A percentile compares a stretch with the other conserved stretches of the same genome.
These are phyloP conservation scores for Dinochytrium kinnereticum DNA, from an alignment of 371 early-diverging fungal species.

Conservation along the genomic window DNA sequence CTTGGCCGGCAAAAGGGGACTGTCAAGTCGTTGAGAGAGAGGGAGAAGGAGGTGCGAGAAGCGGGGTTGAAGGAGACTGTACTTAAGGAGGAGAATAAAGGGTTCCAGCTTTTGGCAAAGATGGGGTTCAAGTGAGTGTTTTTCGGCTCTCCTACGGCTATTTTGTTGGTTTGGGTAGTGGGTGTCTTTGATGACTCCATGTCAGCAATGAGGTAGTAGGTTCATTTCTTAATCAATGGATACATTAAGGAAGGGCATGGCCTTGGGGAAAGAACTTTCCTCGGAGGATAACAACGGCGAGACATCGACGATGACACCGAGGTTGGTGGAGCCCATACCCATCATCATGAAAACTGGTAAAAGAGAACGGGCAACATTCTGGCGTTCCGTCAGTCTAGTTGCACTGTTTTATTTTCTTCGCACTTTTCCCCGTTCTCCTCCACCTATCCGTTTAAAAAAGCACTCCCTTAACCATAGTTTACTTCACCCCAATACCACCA, in stretches of 20 bases:
- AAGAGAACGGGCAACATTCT: too few species aligned
- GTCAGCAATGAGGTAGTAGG: too few species aligned
- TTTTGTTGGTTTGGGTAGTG: too few species aligned
- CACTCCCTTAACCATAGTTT: too few species aligned
- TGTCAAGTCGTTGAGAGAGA: slow-evolving; percentile 17
- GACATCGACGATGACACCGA: neutral
- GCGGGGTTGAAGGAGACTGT: slow-evolving; percentile 19
- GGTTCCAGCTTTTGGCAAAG: slow-evolving; percentile 24
- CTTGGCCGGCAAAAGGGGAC: slow-evolving; percentile 9
- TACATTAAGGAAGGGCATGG: slow-evolving; percentile 30
- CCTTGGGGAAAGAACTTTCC: slow-evolving; percentile 13
- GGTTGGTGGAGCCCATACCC: slow-evolving; percentile 25
- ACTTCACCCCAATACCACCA: neutral
- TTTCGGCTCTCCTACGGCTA: neutral
- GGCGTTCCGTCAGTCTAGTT: too few species aligned
- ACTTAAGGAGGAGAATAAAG: slow-evolving; percentile 27
- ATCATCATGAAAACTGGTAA: slow-evolving; percentile 20
- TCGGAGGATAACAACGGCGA: neutral
- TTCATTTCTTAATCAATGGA: too few species aligned
- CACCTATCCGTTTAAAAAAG: too few species aligned
- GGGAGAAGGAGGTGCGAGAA: slow-evolving; percentile 26
- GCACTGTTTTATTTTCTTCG: too few species aligned
- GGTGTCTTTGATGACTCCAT: too few species aligned
- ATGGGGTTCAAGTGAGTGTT: slow-evolving; percentile 29
- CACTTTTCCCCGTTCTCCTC: too few species aligned